phyloP scores from a whole-genome alignment of 2,329 filamentous ascomycete species.

The Saccharata proteae region DNA sequence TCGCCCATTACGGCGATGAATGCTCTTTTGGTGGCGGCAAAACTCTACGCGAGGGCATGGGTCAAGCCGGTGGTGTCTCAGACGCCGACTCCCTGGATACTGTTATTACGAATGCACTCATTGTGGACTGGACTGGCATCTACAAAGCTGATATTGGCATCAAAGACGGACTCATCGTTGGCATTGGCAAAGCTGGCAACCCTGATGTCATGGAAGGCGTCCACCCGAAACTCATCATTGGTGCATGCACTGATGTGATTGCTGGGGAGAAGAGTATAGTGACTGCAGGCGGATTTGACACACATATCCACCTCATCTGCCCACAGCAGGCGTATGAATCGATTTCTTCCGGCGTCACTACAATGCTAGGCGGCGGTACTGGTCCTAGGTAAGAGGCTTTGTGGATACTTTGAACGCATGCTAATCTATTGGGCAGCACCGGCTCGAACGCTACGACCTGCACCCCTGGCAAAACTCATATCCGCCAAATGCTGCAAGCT shows the following conservation, averaged over 20 bases:
- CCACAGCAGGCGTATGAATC: constrained; percentile 82
- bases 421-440: constrained; percentile 43
- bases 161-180: constrained; percentile 74
- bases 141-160: constrained; percentile 96
- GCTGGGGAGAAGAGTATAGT: constrained; percentile 84
- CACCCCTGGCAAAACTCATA: constrained; percentile 73
- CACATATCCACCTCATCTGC: constrained; percentile 90
- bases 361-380: constrained; percentile 80
- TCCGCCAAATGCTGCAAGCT: constrained; percentile 82
- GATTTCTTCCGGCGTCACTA: constrained; percentile 76
- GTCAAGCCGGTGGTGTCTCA: constrained; percentile 67
- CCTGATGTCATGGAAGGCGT: constrained; percentile 96
- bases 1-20: constrained; percentile 79
- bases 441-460: constrained; percentile 89
- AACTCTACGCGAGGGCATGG: constrained; percentile 89
- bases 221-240: constrained; percentile 63
- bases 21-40: constrained; percentile 94
- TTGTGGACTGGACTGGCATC: constrained; percentile 85
- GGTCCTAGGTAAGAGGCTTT: constrained; percentile 60
- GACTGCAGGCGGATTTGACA: constrained; percentile 80
- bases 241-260: constrained; percentile 82
- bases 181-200: constrained; percentile 89
- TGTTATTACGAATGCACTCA: constrained; percentile 78
- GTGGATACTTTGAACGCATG: neutral
- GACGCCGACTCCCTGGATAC: constrained; percentile 68